Evolutionary conservation across 2,329 filamentous ascomycete species (phyloP).

Genomic region (Aureobasidium sp.): DNA sequence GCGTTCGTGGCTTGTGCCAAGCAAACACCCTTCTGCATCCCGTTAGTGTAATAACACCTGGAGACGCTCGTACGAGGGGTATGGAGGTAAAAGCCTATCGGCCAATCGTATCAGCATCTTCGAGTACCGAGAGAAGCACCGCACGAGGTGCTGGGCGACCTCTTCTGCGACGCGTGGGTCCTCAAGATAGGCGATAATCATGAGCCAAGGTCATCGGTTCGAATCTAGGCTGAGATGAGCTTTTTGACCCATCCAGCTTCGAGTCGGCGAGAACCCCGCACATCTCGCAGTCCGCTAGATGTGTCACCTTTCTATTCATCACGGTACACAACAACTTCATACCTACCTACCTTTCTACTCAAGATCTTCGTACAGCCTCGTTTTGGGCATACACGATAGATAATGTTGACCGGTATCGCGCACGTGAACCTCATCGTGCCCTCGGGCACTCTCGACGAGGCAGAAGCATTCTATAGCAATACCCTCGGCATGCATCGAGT

Average conservation of each 20-base stretch:
- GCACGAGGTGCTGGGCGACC: neutral
- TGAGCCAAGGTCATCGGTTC: neutral
- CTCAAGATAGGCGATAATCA: neutral
- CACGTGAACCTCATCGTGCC: conserved; percentile 56
- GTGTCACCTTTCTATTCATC: neutral
- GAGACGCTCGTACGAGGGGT: neutral
- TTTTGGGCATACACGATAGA: neutral
- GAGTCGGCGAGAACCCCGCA: neutral
- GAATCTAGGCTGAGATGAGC: neutral
- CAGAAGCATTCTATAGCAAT: conserved; percentile 48
- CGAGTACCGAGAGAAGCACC: neutral
- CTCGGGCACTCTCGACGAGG: conserved; percentile 43
- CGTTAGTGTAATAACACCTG: neutral
- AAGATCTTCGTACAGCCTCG: neutral
- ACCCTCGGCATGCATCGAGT: conserved; percentile 50
- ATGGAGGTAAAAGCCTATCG: neutral
- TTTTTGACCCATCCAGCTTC: neutral
- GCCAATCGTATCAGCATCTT: neutral
- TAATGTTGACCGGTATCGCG: conserved; percentile 48
- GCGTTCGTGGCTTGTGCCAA: neutral
- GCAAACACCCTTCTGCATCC: neutral
- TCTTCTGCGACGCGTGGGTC: neutral
- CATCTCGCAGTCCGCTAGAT: neutral
- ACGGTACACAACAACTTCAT: neutral
- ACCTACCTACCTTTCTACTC: neutral